A percentile compares a stretch with the other conserved stretches of the same genome.
These are phyloP conservation scores for Ogataea degrootiae DNA, from an alignment of 805 yeast species.

Conservation along the genomic window DNA sequence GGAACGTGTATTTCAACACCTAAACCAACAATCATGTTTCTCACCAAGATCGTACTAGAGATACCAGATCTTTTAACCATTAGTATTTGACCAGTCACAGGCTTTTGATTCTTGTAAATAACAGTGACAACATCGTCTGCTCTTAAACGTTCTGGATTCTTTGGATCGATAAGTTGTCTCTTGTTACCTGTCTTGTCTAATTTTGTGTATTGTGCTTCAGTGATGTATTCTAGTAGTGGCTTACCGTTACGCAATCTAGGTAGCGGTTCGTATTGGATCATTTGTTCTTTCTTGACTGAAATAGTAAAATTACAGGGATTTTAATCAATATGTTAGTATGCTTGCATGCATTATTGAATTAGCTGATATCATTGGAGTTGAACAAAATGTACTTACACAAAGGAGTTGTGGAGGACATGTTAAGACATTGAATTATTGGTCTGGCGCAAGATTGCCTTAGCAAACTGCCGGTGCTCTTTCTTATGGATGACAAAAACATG, in stretches of 20 bases:
- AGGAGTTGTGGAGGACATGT: background rate
- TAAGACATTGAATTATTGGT: background rate
- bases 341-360: background rate
- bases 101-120: slow-evolving; percentile 59
- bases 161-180: slow-evolving; percentile 45
- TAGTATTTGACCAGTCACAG: slow-evolving; percentile 73
- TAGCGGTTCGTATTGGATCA: slow-evolving; percentile 45
- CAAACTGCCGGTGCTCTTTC: background rate
- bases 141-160: slow-evolving; percentile 47
- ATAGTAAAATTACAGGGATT: background rate
- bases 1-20: slow-evolving; percentile 85
- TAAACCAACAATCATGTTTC: slow-evolving; percentile 77
- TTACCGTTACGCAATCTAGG: slow-evolving; percentile 45
- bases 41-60: slow-evolving; percentile 70
- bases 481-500: background rate
- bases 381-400: background rate
- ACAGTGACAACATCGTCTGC: slow-evolving; percentile 83
- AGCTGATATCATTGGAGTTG: background rate
- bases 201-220: slow-evolving; percentile 46
- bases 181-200: slow-evolving; percentile 74
- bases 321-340: background rate
- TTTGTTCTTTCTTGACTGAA: slow-evolving; percentile 12
- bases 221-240: slow-evolving; percentile 40
- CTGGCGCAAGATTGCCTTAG: background rate
- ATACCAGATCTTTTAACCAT: slow-evolving; percentile 69